Conservation (phyloP, 2,329 filamentous ascomycete species). For the Botryotinia calthae region DNA sequence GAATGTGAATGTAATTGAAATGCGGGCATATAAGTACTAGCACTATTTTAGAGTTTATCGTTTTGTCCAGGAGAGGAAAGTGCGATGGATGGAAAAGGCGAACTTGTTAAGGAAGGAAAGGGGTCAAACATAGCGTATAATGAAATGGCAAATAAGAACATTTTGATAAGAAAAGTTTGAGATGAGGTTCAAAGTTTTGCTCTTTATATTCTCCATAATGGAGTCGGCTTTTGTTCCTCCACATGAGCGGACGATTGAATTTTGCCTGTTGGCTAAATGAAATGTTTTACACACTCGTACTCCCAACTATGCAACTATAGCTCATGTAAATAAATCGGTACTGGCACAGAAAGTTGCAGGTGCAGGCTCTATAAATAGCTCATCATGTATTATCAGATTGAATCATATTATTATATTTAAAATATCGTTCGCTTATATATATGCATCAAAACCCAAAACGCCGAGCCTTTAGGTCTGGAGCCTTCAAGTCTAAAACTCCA, state of each 20-base stretch:
- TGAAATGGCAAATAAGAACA: background rate
- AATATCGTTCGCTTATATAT: background rate
- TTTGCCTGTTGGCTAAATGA: background rate
- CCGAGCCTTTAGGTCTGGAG: background rate
- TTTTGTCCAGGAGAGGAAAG: background rate
- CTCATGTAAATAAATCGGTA: background rate
- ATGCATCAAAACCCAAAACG: background rate
- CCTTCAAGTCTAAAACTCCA: slow-evolving; percentile 10
- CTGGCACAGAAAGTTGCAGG: background rate
- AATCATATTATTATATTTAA: background rate
- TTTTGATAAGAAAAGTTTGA: background rate
- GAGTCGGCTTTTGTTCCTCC: background rate
- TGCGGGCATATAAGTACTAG: background rate
- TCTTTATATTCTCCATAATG: background rate
- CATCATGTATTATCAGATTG: background rate
- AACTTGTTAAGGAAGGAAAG: background rate
- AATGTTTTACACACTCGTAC: too few species aligned
- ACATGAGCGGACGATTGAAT: background rate
- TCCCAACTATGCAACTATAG: background rate
- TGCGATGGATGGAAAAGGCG: background rate
- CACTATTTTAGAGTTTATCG: background rate
- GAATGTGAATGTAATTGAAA: background rate
- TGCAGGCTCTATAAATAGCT: background rate
- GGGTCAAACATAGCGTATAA: background rate
- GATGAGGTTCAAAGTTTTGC: background rate